Evolutionary conservation across 2,329 filamentous ascomycete genomes (phyloP), one percentile per base, ranked within the genome.

Genomic region (Clonostachys solani): DNA sequence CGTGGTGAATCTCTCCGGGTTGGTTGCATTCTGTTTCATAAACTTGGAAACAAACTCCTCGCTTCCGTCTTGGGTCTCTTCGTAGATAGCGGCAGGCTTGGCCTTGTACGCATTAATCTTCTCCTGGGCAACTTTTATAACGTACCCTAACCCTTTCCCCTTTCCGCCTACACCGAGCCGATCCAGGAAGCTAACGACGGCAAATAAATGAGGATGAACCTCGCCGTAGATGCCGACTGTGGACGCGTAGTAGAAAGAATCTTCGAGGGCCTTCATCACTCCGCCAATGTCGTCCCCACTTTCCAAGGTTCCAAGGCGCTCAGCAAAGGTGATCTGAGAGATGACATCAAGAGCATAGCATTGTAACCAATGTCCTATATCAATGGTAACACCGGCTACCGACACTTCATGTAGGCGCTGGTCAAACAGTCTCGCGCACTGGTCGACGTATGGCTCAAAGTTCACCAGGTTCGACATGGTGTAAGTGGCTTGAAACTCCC

Each of bases 311-410:
- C 67, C 66, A 15, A 71, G 54, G 2, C 61, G 57, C 23, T 57
- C 59, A 10, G 55, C 54, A 44, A 58, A 67, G 0, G 66, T 70
- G 35, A 70, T 64, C 19, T 57, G 49, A 1, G 60, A 61, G 29
- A 69, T 66, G 2, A 70, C 65, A 45, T 71, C 67, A 46, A 71
- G 69, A 0, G 67, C 67, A 33, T 68, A 71, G 47, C 63, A 69
- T 40, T 67, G 65, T 2, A 66, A 48, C 63, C 63, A 67, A 29
- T 65, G 56, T 1, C 56, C 57, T 52, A 67, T 56, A 9, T 67
- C 56, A 2, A 64, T 44, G 5, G 52, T n/a, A 4, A 42, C 18
- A 1, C 52, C 50, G 3, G 50, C 44, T 7, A 40, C 35, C 2
- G 55, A 50, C 46, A 63, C 47, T 41, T 67, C 62, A 1, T 43